Evolutionary conservation across 345 rosid genomes (phyloP).

Genomic region (Bretschneidera sinensis): DNA sequence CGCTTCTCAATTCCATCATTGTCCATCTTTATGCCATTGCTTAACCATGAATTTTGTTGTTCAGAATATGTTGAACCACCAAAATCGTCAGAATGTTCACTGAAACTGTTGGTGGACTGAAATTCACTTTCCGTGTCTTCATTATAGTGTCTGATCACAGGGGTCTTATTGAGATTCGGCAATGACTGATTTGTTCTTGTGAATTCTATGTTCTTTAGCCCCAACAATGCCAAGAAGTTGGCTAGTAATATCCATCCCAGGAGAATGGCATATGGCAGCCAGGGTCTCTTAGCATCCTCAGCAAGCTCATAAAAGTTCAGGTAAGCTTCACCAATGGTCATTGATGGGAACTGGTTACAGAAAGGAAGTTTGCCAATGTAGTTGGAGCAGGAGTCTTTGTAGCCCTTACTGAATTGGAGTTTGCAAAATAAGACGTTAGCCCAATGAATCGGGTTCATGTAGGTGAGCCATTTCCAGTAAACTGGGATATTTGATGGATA

Average conservation of each 20-base stretch:
- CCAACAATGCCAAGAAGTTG: conserved; percentile 23
- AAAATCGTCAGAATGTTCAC: conserved; percentile 1
- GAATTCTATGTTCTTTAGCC: conserved; percentile 26
- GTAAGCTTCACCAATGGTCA: conserved; percentile 30
- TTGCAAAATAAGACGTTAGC: conserved; percentile 27
- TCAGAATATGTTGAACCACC: neutral
- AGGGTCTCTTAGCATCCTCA: conserved; percentile 18
- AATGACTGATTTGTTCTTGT: conserved; percentile 21
- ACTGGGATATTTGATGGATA: too few species aligned
- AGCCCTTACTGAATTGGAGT: conserved; percentile 22
- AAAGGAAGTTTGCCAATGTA: conserved; percentile 22
- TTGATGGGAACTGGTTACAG: conserved; percentile 27
- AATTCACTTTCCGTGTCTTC: too few species aligned
- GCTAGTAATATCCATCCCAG: conserved; percentile 22
- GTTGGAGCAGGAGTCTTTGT: conserved; percentile 20
- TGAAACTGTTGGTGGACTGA: conserved; percentile 13
- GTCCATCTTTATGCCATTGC: conserved; percentile 1
- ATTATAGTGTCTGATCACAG: too few species aligned
- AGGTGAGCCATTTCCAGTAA: too few species aligned
- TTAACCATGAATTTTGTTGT: conserved; percentile 6
- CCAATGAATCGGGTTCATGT: too few species aligned
- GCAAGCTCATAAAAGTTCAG: conserved; percentile 24
- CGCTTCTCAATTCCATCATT: conserved; percentile 8
- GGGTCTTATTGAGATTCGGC: too few species aligned
- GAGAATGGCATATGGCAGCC: conserved; percentile 23